Base-by-base conservation (phyloP, 257 asterid species). In the Fraxinus cuspidata region DNA sequence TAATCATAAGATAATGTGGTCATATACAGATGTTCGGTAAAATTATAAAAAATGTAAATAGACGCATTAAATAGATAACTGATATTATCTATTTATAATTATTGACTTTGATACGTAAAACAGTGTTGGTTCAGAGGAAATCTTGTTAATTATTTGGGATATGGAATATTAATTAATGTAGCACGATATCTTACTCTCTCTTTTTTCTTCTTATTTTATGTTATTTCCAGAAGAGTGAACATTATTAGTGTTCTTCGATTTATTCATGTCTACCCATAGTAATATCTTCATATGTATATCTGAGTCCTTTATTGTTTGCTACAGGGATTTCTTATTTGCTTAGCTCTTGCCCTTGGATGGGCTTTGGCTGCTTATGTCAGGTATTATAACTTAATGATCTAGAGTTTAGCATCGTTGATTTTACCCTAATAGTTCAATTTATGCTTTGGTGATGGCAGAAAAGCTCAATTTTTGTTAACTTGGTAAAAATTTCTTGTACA, bases 301-400 rank as follows among this genome's bases (percentile, higher is more conserved):
- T 60, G 18, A 49, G 74, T 70, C 74, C 12, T 80, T 21, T 78
- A 0, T 74, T 71, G n/a, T n/a, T n/a, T n/a, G 73, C 71, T 86
- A 81, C 92, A 96, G 99, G 99, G 99, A 74, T 90, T 81, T 82
- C 12, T 77, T 11, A 93, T 96, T 76, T 91, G 97, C 90, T 87
- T 93, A 78, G 2, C 77, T 75, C 98, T 96, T 77, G 97, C 97
- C 76, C 91, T 90, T 90, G 99, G 99, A 78, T 96, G 99, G 99
- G 89, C 83, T 77, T 82, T 86, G 84, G 99, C 99, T 83, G 89
- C 98, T 66, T 88, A 80, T 82, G 97, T 96, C 84, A 96, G 99
- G 99, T 93, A 89, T 37, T 74, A 0, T 21, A 66, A 71, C 74
- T 60, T 64, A 76, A 64, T 31, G 25, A 78, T 71, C 53, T 51